Evolutionary conservation across 2,329 filamentous ascomycete genomes (phyloP).

Genomic region (Ophiostoma angusticollis): DNA sequence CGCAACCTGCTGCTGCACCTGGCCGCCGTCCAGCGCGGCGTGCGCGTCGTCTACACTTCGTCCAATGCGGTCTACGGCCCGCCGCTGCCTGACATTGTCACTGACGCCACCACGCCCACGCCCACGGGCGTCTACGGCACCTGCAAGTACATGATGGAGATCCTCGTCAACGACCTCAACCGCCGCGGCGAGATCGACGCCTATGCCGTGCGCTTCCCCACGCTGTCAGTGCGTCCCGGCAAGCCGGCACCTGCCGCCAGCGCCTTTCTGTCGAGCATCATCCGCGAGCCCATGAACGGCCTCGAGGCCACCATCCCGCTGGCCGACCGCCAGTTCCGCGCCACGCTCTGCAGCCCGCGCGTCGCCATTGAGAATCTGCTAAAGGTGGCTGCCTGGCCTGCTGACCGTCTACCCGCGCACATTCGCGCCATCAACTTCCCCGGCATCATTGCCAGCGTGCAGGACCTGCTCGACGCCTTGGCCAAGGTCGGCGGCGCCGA

Average conservation of each 20-base stretch:
- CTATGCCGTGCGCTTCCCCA: slow-evolving; percentile 46
- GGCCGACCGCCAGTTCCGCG: slow-evolving; percentile 34
- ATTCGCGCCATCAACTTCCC: slow-evolving; percentile 45
- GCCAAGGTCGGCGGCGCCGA: slow-evolving; percentile 42
- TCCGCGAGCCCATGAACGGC: slow-evolving; percentile 47
- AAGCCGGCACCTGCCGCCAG: slow-evolving; percentile 48
- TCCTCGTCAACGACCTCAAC: slow-evolving; percentile 50
- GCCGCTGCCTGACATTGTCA: slow-evolving; percentile 39
- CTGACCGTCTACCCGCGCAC: slow-evolving; percentile 28
- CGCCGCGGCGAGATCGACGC: slow-evolving; percentile 45
- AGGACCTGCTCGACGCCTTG: slow-evolving; percentile 47
- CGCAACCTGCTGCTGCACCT: slow-evolving; percentile 37
- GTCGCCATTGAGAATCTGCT: slow-evolving; percentile 41
- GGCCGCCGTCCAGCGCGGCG: slow-evolving; percentile 33
- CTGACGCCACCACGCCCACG: slow-evolving; percentile 38
- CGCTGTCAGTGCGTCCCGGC: slow-evolving; percentile 48
- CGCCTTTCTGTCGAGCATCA: slow-evolving; percentile 50
- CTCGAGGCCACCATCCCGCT: slow-evolving; percentile 40
- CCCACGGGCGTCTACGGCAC: slow-evolving; percentile 51
- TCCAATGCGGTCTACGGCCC: slow-evolving; percentile 52
- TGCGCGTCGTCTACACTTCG: slow-evolving; percentile 47
- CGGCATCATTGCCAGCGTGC: slow-evolving; percentile 42
- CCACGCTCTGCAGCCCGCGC: slow-evolving; percentile 41
- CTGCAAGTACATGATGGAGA: slow-evolving; percentile 50
- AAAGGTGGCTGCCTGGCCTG: slow-evolving; percentile 28